A percentile compares a stretch with the other conserved stretches of the same genome.
Conservation (phyloP, 352 stramenopile genomes). For the Pythium apleroticum region DNA sequence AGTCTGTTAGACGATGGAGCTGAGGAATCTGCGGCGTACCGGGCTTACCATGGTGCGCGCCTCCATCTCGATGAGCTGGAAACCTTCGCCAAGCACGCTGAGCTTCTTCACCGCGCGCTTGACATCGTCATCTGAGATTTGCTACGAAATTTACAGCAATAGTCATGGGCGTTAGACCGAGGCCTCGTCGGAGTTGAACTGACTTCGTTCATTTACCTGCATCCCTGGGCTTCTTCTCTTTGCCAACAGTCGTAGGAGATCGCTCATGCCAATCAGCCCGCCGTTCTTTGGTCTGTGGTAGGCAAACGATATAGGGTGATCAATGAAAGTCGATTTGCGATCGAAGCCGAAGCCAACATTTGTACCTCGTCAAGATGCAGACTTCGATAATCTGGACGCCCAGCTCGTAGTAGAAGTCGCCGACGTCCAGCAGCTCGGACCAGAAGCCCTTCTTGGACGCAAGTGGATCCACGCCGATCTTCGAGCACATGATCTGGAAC, state of each 20-base stretch:
- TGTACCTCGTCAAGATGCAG: constrained; percentile 91
- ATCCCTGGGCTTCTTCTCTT: constrained; percentile 65
- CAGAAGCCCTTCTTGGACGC: constrained; percentile 98
- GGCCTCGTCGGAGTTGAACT: neutral
- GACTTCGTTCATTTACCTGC: constrained; percentile 33
- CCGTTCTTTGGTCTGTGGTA: constrained; percentile 72
- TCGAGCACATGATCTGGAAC: constrained; percentile 96
- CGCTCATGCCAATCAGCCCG: constrained; percentile 78
- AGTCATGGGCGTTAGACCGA: too few relatives aligned
- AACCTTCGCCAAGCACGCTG: constrained; percentile 92
- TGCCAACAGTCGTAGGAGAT: constrained; percentile 67
- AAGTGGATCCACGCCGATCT: constrained; percentile 97
- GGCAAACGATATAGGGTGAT: neutral
- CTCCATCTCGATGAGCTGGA: constrained; percentile 93
- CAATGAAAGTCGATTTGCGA: neutral
- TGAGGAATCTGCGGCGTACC: too few relatives aligned
- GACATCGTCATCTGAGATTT: constrained; percentile 92
- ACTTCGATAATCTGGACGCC: constrained; percentile 98
- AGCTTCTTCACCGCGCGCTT: constrained; percentile 94
- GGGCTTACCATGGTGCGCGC: constrained; percentile 87
- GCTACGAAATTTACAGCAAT: constrained; percentile 30
- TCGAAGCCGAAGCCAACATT: neutral
- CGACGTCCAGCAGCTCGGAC: constrained; percentile 96
- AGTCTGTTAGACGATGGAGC: too few relatives aligned
- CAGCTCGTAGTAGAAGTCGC: constrained; percentile 99